phyloP scores from a whole-genome alignment of 345 rosid genomes.

The Melaleuca quinquenervia region DNA sequence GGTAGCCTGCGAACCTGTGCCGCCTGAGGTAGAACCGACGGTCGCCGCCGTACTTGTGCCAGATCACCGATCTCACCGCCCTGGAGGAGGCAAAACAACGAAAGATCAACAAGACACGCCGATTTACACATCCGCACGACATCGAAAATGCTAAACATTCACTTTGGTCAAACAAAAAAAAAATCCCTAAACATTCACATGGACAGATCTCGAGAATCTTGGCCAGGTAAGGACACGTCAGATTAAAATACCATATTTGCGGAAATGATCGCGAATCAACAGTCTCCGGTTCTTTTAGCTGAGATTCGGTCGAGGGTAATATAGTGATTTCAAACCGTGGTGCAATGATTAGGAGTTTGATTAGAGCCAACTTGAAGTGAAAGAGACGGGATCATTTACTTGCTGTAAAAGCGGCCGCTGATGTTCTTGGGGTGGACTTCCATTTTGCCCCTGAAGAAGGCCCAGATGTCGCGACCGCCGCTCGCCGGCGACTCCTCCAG shows the following conservation, averaged over 20 bases:
- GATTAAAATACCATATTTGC: not conserved
- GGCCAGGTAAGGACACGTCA: not conserved
- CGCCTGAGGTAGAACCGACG: conserved; percentile 68
- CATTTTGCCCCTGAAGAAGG: conserved; percentile 91
- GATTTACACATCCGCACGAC: not conserved
- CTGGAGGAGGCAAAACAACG: conserved; percentile 13
- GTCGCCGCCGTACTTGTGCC: conserved; percentile 57
- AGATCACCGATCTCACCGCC: conserved; percentile 78
- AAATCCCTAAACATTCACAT: not conserved
- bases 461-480: conserved; percentile 68
- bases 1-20: conserved; percentile 72
- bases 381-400: conserved; percentile 23
- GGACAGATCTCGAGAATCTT: not conserved
- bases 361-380: not conserved
- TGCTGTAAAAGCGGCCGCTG: conserved; percentile 91
- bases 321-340: not conserved
- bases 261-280: not conserved
- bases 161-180: not conserved
- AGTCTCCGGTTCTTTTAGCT: not conserved
- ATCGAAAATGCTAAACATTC: not conserved
- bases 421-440: conserved; percentile 91
- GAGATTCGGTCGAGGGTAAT: not conserved
- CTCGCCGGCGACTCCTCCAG: conserved; percentile 23
- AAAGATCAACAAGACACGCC: not conserved
- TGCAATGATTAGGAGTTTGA: not conserved